These are phyloP conservation scores for Entoloma clypeatum DNA, from an alignment of 1,284 basidiomycete species.

Conservation along the genomic window DNA sequence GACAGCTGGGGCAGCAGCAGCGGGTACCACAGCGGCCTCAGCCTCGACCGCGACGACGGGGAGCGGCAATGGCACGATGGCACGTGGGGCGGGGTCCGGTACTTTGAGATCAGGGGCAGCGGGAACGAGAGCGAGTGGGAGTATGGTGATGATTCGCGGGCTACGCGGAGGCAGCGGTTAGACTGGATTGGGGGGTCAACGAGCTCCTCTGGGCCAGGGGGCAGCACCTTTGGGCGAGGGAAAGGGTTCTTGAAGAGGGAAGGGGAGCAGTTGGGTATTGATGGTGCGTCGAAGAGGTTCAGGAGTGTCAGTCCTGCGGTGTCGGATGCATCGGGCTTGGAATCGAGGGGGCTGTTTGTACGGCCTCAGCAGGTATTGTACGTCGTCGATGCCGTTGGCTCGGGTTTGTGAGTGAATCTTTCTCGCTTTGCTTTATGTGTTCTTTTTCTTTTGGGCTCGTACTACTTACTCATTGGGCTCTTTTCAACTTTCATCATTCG, in stretches of 20 bases:
- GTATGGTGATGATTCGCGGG: constrained; percentile 41
- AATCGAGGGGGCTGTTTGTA: constrained; percentile 73
- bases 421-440: constrained; percentile 1
- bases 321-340: constrained; percentile 57
- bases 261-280: constrained; percentile 58
- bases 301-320: constrained; percentile 67
- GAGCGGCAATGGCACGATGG: constrained; percentile 74
- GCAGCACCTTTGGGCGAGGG: constrained; percentile 24
- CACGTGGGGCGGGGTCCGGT: constrained; percentile 70
- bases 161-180: constrained; percentile 44
- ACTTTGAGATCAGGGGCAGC: constrained; percentile 66
- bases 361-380: constrained; percentile 79
- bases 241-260: constrained; percentile 51
- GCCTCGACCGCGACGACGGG: constrained; percentile 43
- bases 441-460: not conserved
- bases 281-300: constrained; percentile 62
- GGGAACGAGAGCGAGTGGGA: constrained; percentile 61
- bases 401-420: constrained; percentile 32
- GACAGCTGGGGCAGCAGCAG: constrained; percentile 14
- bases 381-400: constrained; percentile 67
- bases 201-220: constrained; percentile 45
- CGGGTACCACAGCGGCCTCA: too few species aligned
- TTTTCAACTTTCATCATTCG: too few species aligned
- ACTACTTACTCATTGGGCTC: too few species aligned
- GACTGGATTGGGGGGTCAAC: constrained; percentile 32